Evolutionary conservation across 2,329 filamentous ascomycete species (phyloP).

Genomic region (Botrytis fragariae): DNA sequence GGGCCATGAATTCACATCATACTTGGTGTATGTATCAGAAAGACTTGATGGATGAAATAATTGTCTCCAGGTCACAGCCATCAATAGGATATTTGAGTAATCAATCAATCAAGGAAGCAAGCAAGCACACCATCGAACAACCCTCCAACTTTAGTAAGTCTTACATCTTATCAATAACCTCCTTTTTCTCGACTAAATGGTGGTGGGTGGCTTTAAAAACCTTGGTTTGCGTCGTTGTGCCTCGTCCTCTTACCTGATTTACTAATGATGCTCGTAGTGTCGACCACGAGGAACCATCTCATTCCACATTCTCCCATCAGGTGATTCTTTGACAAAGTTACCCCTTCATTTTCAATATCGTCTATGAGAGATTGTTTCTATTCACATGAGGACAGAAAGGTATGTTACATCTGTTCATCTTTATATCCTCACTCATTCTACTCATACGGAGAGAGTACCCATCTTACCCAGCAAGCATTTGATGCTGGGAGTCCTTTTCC

Average conservation of each 20-base stretch:
- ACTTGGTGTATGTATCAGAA: background rate
- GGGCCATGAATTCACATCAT: background rate
- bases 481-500: background rate
- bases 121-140: background rate
- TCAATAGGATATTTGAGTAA: background rate
- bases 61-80: background rate
- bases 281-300: conserved; percentile 3
- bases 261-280: background rate
- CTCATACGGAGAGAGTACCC: background rate
- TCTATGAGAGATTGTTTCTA: background rate
- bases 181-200: background rate
- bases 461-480: background rate
- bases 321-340: background rate
- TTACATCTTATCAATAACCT: conserved; percentile 4
- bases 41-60: background rate
- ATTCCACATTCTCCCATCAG: background rate
- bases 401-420: background rate
- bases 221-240: background rate
- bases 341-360: background rate
- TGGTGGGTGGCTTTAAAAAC: background rate
- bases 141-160: background rate
- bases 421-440: background rate
- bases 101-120: background rate
- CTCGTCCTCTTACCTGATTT: background rate
- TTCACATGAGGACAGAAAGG: background rate